Percentiles rank a stretch among this genome's conserved stretches.
Conservation (phyloP, 768 basidiomycete species). For the Inosperma sp. region DNA sequence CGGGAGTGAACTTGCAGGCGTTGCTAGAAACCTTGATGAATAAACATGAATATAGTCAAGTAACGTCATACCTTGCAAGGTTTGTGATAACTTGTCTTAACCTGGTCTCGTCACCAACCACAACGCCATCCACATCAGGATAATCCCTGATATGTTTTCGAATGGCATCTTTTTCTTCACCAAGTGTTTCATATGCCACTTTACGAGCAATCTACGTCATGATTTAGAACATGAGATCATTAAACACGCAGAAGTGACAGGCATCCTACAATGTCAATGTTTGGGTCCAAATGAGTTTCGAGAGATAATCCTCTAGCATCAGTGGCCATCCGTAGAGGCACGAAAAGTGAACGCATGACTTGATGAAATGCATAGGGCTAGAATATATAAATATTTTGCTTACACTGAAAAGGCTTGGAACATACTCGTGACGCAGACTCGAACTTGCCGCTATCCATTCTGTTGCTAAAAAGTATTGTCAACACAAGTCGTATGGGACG, state of each 20-base stretch:
- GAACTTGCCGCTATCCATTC: constrained; percentile 85
- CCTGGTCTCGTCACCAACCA: constrained; percentile 81
- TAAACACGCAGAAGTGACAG: not conserved
- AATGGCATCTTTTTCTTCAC: constrained; percentile 42
- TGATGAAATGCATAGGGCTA: constrained; percentile 75
- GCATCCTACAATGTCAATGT: constrained; percentile 55
- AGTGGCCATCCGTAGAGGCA: constrained; percentile 63
- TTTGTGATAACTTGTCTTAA: constrained; percentile 80
- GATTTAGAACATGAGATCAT: constrained; percentile 1
- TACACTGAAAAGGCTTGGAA: not conserved
- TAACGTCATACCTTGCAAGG: constrained; percentile 56
- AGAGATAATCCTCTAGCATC: constrained; percentile 64
- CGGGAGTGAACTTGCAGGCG: constrained; percentile 74
- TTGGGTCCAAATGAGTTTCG: constrained; percentile 60
- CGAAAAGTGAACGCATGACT: constrained; percentile 68
- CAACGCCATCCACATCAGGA: constrained; percentile 57
- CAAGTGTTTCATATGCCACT: constrained; percentile 57
- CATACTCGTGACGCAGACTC: constrained; percentile 56
- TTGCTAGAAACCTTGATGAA: constrained; percentile 40
- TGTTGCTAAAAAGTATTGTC: constrained; percentile 47
- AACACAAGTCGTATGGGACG: not conserved
- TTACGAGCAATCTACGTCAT: constrained; percentile 58
- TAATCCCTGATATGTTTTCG: constrained; percentile 38
- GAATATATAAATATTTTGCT: constrained; percentile 9
- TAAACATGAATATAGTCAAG: constrained; percentile 5